phyloP scores from a whole-genome alignment of 179 eudicot species.

The Carnegiea gigantea region DNA sequence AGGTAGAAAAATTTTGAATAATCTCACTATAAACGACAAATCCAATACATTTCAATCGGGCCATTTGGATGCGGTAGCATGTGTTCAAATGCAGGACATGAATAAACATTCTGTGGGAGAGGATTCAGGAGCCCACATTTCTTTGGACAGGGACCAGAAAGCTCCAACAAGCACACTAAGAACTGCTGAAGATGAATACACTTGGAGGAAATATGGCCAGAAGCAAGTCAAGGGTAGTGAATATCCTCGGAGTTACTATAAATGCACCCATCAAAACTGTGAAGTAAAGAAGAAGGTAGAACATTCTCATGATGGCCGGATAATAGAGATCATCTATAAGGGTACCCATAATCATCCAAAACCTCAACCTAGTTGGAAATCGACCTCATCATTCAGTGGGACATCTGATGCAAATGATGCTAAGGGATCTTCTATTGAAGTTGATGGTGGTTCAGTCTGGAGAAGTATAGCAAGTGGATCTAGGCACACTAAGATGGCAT shows the following conservation, averaged over 20 bases:
- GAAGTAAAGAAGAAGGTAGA: conserved; percentile 45
- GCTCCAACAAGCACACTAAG: conserved; percentile 26
- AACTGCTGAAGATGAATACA: conserved; percentile 41
- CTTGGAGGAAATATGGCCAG: conserved; percentile 49
- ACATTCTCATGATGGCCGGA: conserved; percentile 43
- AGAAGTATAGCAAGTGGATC: conserved; percentile 30
- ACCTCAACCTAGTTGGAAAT: conserved; percentile 38
- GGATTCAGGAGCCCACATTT: conserved; percentile 18
- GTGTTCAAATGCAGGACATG: conserved; percentile 30
- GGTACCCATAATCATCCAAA: conserved; percentile 41
- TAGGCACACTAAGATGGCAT: conserved; percentile 19
- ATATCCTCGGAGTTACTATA: conserved; percentile 42
- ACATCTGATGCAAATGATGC: conserved; percentile 35
- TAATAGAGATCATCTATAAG: conserved; percentile 48
- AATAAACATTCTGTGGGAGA: conserved; percentile 24
- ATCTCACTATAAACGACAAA: conserved; percentile 17
- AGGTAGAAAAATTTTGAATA: conserved; percentile 23
- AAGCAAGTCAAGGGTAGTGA: conserved; percentile 49
- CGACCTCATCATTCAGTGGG: conserved; percentile 24
- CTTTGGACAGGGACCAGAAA: conserved; percentile 33
- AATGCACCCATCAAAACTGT: conserved; percentile 42
- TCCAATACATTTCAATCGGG: conserved; percentile 31
- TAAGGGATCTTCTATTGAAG: conserved; percentile 21
- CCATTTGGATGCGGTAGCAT: conserved; percentile 19
- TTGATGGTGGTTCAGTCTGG: conserved; percentile 32